phyloP scores from a whole-genome alignment of 352 stramenopile species.

The Phytophthora cryptogea region DNA sequence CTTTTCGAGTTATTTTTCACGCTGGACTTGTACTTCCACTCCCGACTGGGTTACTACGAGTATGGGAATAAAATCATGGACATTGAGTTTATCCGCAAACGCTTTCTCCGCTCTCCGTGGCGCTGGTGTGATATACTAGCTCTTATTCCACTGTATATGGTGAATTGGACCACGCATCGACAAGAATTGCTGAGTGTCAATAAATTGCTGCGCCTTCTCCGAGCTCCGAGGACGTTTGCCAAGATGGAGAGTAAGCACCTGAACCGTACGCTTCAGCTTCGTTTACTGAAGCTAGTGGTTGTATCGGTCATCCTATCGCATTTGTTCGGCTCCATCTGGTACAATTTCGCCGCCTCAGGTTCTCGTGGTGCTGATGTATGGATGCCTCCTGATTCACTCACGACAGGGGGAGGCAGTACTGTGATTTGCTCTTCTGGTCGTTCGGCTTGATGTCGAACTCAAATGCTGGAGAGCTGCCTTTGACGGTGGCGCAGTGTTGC shows the following conservation, averaged over 20 bases:
- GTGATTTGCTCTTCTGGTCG: slow-evolving; percentile 56
- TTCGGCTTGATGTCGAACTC: slow-evolving; percentile 65
- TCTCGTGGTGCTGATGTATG: slow-evolving; percentile 6
- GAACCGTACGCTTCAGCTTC: slow-evolving; percentile 45
- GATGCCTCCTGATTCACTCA: slow-evolving; percentile 14
- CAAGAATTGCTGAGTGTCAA: slow-evolving; percentile 54
- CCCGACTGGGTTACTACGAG: slow-evolving; percentile 58
- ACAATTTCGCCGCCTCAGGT: slow-evolving; percentile 38
- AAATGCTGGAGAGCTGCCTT: slow-evolving; percentile 39
- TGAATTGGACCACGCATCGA: slow-evolving; percentile 43
- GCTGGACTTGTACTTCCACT: slow-evolving; percentile 53
- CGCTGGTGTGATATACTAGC: slow-evolving; percentile 44
- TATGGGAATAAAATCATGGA: slow-evolving; percentile 80
- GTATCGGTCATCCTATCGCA: slow-evolving; percentile 51
- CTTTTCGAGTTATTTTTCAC: slow-evolving; percentile 50
- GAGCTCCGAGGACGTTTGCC: slow-evolving; percentile 17
- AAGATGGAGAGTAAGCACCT: slow-evolving; percentile 51
- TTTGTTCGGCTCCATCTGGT: slow-evolving; percentile 63
- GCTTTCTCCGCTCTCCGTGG: slow-evolving; percentile 41
- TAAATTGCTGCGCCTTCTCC: slow-evolving; percentile 54
- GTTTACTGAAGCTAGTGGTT: slow-evolving; percentile 54
- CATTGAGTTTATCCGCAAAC: slow-evolving; percentile 35
- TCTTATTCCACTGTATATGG: slow-evolving; percentile 45
- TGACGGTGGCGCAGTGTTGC: slow-evolving; percentile 44
- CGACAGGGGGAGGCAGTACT: slow-evolving; percentile 37